Percentiles rank a stretch among this genome's conserved stretches.
These are phyloP conservation scores for Vararia minispora DNA, from an alignment of 768 basidiomycete species.

Conservation along the genomic window DNA sequence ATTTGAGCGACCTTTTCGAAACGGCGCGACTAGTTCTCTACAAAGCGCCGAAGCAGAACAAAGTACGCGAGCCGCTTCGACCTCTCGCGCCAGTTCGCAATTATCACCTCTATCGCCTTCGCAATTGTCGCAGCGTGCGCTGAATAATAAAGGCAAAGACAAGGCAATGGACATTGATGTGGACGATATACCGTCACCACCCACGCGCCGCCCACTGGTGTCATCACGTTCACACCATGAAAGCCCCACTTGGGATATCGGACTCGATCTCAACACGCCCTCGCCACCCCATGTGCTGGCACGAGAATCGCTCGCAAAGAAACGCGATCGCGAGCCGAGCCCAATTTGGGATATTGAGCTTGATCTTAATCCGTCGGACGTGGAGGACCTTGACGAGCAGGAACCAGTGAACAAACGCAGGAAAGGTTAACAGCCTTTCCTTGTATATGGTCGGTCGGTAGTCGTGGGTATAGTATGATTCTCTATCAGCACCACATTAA, in stretches of 20 bases:
- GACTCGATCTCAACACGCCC: slow-evolving; percentile 36
- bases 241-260: slow-evolving; percentile 72
- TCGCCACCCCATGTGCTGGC: no score
- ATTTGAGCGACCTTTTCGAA: slow-evolving; percentile 81
- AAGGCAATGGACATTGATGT: slow-evolving; percentile 8
- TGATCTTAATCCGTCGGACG: slow-evolving; percentile 31
- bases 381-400: no score
- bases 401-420: no score
- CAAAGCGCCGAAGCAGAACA: slow-evolving; percentile 7
- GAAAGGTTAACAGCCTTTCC: no score
- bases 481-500: no score
- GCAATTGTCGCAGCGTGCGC: no score
- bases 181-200: background rate
- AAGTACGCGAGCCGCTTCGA: background rate
- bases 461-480: no score
- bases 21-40: slow-evolving; percentile 41
- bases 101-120: no score
- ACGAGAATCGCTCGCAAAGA: no score
- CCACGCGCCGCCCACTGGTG: slow-evolving; percentile 16
- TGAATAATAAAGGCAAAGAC: slow-evolving; percentile 16
- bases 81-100: slow-evolving; percentile 5
- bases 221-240: no score
- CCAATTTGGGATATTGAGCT: slow-evolving; percentile 70
- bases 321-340: slow-evolving; percentile 40
- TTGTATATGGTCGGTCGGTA: no score